Evolutionary conservation across 768 basidiomycete species (phyloP).

Genomic region (Panellus pusillus): DNA sequence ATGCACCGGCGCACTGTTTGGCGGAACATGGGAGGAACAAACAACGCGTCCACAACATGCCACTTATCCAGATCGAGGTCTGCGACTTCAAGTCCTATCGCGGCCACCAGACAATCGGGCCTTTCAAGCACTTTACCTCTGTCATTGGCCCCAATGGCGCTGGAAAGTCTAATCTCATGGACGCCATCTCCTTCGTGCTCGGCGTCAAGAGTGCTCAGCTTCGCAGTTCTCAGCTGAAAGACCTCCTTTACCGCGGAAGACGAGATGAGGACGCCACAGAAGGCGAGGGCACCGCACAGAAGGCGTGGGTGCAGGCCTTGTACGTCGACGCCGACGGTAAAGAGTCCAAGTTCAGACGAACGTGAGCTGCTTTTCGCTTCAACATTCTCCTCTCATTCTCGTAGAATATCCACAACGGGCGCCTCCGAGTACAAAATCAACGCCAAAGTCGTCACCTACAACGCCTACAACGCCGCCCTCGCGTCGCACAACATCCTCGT

Average conservation of each 20-base stretch:
- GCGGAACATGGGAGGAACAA: too few species aligned
- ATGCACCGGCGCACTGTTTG: too few species aligned
- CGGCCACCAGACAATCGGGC: conserved; percentile 84
- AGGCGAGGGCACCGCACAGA: conserved; percentile 84
- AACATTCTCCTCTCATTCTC: background rate
- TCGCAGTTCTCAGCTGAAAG: conserved; percentile 90
- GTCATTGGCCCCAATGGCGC: conserved; percentile 99
- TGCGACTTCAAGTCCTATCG: conserved; percentile 98
- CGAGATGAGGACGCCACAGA: conserved; percentile 49
- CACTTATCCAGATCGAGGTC: conserved; percentile 82
- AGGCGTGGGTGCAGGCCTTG: conserved; percentile 95
- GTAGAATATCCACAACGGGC: conserved; percentile 84
- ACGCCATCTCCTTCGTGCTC: conserved; percentile 98
- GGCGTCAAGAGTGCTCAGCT: conserved; percentile 94
- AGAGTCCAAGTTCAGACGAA: conserved; percentile 90
- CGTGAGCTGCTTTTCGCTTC: conserved; percentile 57
- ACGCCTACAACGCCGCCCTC: conserved; percentile 86
- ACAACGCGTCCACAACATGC: conserved; percentile 46
- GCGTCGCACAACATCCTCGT: conserved; percentile 92
- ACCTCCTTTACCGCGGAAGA: conserved; percentile 92
- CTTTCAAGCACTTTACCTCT: conserved; percentile 91
- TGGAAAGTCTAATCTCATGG: conserved; percentile 99
- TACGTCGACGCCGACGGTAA: conserved; percentile 75
- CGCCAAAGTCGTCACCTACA: conserved; percentile 75
- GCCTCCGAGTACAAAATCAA: conserved; percentile 92